These are phyloP conservation scores for Beauveria scarabaeidicola DNA, from an alignment of 2,329 filamentous ascomycete species.

Conservation along the genomic window DNA sequence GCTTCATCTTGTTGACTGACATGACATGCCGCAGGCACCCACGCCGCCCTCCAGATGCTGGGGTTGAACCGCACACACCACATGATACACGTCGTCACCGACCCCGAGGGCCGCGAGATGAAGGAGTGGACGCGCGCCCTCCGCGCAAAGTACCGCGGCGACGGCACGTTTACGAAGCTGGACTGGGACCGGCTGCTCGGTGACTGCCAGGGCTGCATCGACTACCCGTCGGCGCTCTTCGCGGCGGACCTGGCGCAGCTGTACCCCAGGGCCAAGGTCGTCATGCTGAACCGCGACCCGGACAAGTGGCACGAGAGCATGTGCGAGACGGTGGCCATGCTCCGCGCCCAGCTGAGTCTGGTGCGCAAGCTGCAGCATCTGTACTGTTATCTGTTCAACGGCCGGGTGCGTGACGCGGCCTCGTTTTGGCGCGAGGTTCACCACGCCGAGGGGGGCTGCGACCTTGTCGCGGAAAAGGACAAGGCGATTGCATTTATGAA, in stretches of 20 bases:
- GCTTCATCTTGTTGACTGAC: neutral
- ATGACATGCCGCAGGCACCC: neutral
- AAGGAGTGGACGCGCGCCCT: slow-evolving; percentile 8
- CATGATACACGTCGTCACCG: slow-evolving; percentile 1
- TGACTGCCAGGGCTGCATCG: slow-evolving; percentile 13
- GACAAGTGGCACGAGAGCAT: slow-evolving; percentile 14
- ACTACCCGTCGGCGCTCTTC: slow-evolving; percentile 14
- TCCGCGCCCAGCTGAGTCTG: neutral
- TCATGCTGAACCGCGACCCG: slow-evolving; percentile 15
- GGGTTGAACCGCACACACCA: slow-evolving; percentile 15
- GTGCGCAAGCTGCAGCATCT: slow-evolving; percentile 18
- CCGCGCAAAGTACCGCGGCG: slow-evolving; percentile 6
- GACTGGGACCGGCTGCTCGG: slow-evolving; percentile 16
- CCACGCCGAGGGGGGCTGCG: slow-evolving; percentile 14
- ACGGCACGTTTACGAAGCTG: neutral
- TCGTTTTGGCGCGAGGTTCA: slow-evolving; percentile 4
- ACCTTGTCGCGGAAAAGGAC: slow-evolving; percentile 26
- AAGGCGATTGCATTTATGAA: slow-evolving; percentile 30
- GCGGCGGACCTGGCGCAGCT: slow-evolving; percentile 14
- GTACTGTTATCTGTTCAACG: slow-evolving; percentile 14
- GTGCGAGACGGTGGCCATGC: slow-evolving; percentile 15
- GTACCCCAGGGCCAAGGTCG: slow-evolving; percentile 15
- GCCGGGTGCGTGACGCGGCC: slow-evolving; percentile 10
- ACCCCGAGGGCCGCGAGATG: neutral
- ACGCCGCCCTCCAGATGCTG: slow-evolving; percentile 9